A percentile compares a stretch with the other conserved stretches of the same genome.
phyloP scores from a whole-genome alignment of 129 eudicot species.

The Smallanthus sonchifolius region DNA sequence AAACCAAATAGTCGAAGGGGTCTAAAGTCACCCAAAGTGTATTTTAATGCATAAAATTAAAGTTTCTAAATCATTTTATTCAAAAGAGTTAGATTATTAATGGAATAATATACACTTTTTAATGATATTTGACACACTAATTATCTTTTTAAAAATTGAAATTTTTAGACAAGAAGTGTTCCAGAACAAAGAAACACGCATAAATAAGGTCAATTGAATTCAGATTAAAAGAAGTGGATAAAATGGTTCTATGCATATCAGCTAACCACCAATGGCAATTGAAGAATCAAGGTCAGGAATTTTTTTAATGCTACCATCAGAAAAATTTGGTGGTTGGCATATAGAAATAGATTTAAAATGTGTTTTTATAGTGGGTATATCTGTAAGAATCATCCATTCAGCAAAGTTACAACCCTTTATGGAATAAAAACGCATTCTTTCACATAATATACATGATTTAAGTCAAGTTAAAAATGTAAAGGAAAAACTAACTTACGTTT shows the following conservation, averaged over 20 bases:
- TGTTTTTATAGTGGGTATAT: background rate
- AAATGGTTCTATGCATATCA: background rate
- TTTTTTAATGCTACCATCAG: background rate
- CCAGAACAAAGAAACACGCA: background rate
- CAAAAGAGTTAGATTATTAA: background rate
- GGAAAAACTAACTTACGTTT: constrained; percentile 58
- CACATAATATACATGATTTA: background rate
- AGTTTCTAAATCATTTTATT: background rate
- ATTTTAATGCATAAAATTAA: background rate
- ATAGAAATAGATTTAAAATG: background rate
- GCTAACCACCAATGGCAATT: background rate
- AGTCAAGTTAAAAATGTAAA: background rate
- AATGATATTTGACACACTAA: background rate
- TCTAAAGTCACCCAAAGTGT: background rate
- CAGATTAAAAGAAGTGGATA: background rate
- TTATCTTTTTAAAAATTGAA: background rate
- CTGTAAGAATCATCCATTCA: background rate
- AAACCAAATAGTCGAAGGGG: background rate
- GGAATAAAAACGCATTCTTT: background rate
- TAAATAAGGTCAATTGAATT: background rate
- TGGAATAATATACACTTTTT: background rate
- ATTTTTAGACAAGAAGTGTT: background rate
- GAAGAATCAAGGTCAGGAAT: background rate
- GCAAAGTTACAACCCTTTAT: background rate
- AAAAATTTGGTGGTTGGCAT: background rate